Evolutionary conservation across 306 rosid genomes (phyloP).

Genomic region (Canavalia gladiata): DNA sequence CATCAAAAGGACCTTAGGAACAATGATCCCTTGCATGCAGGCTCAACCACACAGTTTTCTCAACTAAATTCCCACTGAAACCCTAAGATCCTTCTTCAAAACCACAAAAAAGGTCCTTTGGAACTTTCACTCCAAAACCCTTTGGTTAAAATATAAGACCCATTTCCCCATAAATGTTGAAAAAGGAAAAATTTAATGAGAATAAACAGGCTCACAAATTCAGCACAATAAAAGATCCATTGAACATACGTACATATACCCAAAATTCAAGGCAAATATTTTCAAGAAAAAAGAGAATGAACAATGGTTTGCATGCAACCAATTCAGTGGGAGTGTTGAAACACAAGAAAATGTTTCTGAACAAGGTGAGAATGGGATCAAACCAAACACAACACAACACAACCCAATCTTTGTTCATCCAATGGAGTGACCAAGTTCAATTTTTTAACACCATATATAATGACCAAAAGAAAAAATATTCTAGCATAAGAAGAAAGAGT

Average conservation of each 20-base stretch:
- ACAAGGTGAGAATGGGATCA: conserved; percentile 30
- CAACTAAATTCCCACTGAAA: conserved; percentile 43
- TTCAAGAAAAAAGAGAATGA: neutral
- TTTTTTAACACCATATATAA: conserved; percentile 7
- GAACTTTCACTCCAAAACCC: conserved; percentile 23
- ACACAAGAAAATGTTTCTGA: conserved; percentile 13
- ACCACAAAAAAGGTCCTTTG: neutral
- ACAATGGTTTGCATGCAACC: conserved; percentile 63
- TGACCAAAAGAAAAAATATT: neutral
- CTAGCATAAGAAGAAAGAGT: conserved; percentile 20
- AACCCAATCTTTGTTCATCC: conserved; percentile 2
- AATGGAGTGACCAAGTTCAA: conserved; percentile 36
- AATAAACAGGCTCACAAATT: neutral
- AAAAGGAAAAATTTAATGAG: neutral
- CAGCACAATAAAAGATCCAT: neutral
- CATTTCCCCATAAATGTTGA: conserved; percentile 9
- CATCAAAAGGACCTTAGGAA: conserved; percentile 20
- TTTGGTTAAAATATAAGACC: conserved; percentile 3
- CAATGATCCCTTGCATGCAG: conserved; percentile 60
- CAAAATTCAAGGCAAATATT: conserved; percentile 30
- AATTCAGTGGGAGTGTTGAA: conserved; percentile 41
- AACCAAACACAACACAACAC: neutral
- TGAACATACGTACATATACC: neutral
- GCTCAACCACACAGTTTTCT: conserved; percentile 33
- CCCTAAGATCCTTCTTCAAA: conserved; percentile 50